Base-by-base conservation (phyloP, 192 early-diverging fungal species). In the Coemansia sp. region DNA sequence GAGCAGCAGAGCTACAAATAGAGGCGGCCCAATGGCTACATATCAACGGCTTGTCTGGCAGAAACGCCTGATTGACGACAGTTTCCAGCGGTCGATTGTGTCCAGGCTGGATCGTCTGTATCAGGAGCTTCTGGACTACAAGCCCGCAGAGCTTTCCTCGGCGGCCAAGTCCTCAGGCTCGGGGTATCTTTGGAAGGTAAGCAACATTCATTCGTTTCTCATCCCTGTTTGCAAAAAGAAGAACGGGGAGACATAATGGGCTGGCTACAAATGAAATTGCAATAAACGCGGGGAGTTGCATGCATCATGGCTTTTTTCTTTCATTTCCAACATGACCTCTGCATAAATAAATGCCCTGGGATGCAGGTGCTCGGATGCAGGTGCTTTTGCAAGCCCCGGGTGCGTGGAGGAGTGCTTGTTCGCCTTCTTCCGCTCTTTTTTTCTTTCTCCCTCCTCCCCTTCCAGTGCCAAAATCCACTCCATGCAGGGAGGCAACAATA, bases 31-130 rank as follows among this genome's bases (percentile, higher is more conserved):
- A 5, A 66, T 71, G 19, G 42, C 56, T 58, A 67, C 74, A 63
- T 82, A 82, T 63, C 67, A 32, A 45, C 75, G 66, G 11, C 65
- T 82, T 61, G 84, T 95, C 5, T 61, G 60, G 5, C 64, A 61
- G 4, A 87, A 89, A 10, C 76, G 74, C n/a, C 69, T 93, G 16
- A 80, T 86, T 42, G 75, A 83, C 49, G 92, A 95, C 66, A 68
- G 63, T 22, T 91, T 91, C 75, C 92, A 95, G 70, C 70, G 81
- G 20, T 67, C 75, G 0, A 91, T 93, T 7, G 86, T 93, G 7
- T 72, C 79, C 25, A 76, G 84, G 11, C 79, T 93, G 11, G 89
- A 92, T 56, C 74, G 88, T 7, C 69, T 93, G 64, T 85, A 92
- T 40, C 85, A 86, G 57, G 84, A 87, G 14, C 63, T 93, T 25